Base-by-base conservation (phyloP, 192 early-diverging fungal species). In the Linderina pennispora region DNA sequence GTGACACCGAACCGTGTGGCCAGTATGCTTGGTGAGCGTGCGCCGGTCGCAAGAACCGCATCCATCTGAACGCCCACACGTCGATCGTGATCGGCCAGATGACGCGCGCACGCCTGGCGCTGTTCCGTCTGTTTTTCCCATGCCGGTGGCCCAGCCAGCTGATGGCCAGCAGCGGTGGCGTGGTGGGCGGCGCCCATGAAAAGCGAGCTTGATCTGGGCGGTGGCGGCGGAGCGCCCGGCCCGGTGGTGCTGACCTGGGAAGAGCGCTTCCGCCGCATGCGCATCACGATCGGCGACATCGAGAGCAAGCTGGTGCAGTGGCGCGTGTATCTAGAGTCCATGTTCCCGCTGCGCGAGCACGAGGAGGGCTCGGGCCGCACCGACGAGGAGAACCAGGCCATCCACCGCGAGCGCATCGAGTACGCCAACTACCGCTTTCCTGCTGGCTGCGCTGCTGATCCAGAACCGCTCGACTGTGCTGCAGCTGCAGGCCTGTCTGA, bases 81-180 rank as follows among this genome's bases (percentile, higher is more conserved):
- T 57, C 70, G 1, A 65, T 74, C 13, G 52, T 74, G 17, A 65
- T 66, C 17, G 70, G 62, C 13, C 70, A 74, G 40, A 57, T 74
- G 58, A 65, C 70, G 18, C 57, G 63, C 5, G 54, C 70, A 9
- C 62, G 70, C 1, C 52, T 65, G 38, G 70, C 70, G 44, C 40
- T 74, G 48, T 65, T 62, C 50, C 57, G 70, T 2, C 51, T 66
- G 51, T 74, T 74, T 36, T 74, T 74, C 48, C 70, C 70, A 7
- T 62, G 70, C 43, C 53, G 70, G 17, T 66, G 70, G 62, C 70
- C 70, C 13, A 65, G 58, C 58, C 70, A 74, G 63, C 55, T 74
- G 24, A 62, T 61, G 65, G 20, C 65, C 10, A 51, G 24, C 31
- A 53, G 42, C 39, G n/a, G n/a, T n/a, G n/a, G n/a, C n/a, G n/a